Conservation (phyloP, 768 basidiomycete species). For the Lentinula edodes region DNA sequence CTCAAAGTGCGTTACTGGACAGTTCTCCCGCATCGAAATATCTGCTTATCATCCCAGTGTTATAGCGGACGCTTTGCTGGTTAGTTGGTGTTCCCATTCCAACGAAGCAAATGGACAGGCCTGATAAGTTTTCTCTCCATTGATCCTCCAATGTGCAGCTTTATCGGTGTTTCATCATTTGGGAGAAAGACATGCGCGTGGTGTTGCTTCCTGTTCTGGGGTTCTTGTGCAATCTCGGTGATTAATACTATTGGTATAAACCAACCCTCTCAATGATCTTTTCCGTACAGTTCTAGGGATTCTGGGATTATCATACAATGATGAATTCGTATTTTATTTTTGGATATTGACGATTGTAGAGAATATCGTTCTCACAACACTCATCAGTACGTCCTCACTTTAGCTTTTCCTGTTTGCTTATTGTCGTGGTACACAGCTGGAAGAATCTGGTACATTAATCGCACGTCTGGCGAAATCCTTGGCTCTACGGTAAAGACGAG, state of each 20-base stretch:
- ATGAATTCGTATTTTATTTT: not conserved
- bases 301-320: not conserved
- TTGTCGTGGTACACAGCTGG: not conserved
- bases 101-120: too few relatives aligned
- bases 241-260: not conserved
- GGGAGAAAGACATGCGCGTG: constrained; percentile 11
- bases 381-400: not conserved
- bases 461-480: not conserved
- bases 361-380: not conserved
- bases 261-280: not conserved
- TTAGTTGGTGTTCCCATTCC: not conserved
- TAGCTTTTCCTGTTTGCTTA: not conserved
- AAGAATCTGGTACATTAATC: not conserved
- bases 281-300: not conserved
- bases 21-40: not conserved
- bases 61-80: not conserved
- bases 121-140: constrained; percentile 5
- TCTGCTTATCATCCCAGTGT: not conserved
- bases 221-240: constrained; percentile 8
- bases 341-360: not conserved
- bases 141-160: constrained; percentile 6
- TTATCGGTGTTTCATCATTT: constrained; percentile 17
- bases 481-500: not conserved
- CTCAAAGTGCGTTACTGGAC: not conserved
- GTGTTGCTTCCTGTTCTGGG: constrained; percentile 11